Evolutionary conservation across 2,329 filamentous ascomycete species (phyloP), one percentile per base, ranked within the genome.

Genomic region (Fusarium palustre): DNA sequence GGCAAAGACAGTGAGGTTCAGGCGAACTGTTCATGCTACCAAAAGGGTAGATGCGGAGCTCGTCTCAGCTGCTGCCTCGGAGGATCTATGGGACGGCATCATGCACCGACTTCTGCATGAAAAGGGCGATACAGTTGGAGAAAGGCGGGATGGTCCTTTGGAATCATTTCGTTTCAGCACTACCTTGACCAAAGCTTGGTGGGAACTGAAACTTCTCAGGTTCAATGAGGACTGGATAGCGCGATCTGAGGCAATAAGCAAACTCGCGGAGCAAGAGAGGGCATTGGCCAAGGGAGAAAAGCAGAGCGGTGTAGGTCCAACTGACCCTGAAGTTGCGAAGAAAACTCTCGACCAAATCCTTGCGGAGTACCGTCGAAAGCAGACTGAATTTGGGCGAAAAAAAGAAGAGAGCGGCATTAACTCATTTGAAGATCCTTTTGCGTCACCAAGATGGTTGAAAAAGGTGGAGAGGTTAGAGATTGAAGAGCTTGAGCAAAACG

Each of bases 61-160:
- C 3, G 20, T 79, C 7, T 47, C 67, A 11, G 66, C 70, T 0
- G 79, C 81, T 0, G 30, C 54, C 34, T 66, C 77, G 7, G 84
- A 87, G 62, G 87, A 89, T 69, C 48, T 63, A 20, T 89, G 87
- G 85, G 85, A 87, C 31, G 28, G 34, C 7, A 42, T 80, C 18
- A 70, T 86, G 34, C 67, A 59, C 7, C 46, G 69, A 13, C 66
- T 80, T 52, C 66, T 78, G 39, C 52, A 31, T 25, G 25, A 57
- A 11, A 71, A 76, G 43, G 64, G 65, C 1, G 38, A 65, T 5
- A 38, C 52, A 7, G 49, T 58, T 12, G 31, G 52, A 6, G 50
- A 59, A 18, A 7, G 53, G 3, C 31, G 15, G 31, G 62, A 71
- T n/a, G 56, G 59, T 9, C 54, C 41, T 12, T 28, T 63, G n/a